These are phyloP conservation scores for Botrytis sinoallii DNA, from an alignment of 2,329 filamentous ascomycete genomes.

Conservation along the genomic window DNA sequence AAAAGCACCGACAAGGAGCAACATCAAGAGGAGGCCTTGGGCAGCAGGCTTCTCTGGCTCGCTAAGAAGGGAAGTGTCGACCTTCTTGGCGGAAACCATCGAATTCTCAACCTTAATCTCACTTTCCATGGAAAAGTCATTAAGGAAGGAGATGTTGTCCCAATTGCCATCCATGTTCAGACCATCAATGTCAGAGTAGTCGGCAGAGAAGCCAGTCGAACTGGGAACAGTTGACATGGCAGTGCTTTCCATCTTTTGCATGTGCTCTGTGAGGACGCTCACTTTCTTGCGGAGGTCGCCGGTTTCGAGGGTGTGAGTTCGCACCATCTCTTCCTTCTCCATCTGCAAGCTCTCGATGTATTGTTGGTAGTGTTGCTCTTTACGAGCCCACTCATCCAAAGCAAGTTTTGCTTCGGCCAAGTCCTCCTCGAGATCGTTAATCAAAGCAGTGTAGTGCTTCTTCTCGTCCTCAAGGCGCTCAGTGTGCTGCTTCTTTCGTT, in stretches of 20 bases:
- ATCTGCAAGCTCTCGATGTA: slow-evolving; percentile 73
- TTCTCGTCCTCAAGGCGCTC: slow-evolving; percentile 96
- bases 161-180: slow-evolving; percentile 78
- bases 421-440: slow-evolving; percentile 76
- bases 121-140: slow-evolving; percentile 63
- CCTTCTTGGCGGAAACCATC: slow-evolving; percentile 53
- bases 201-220: slow-evolving; percentile 62
- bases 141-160: slow-evolving; percentile 78
- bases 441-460: slow-evolving; percentile 78
- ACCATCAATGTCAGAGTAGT: slow-evolving; percentile 79
- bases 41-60: slow-evolving; percentile 64
- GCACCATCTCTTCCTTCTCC: slow-evolving; percentile 90
- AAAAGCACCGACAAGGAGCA: slow-evolving; percentile 93
- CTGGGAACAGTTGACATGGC: slow-evolving; percentile 51
- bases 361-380: slow-evolving; percentile 71
- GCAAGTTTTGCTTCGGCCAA: slow-evolving; percentile 65
- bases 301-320: slow-evolving; percentile 83
- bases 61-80: slow-evolving; percentile 44
- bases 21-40: slow-evolving; percentile 86
- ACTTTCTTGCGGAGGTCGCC: slow-evolving; percentile 92
- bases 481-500: slow-evolving; percentile 97
- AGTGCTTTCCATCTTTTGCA: slow-evolving; percentile 66
- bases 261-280: slow-evolving; percentile 71
- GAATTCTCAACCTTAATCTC: slow-evolving; percentile 58
- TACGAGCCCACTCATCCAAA: slow-evolving; percentile 66